Percentiles rank a stretch among this genome's conserved stretches.
phyloP scores from a whole-genome alignment of 2,329 filamentous ascomycete species.

The Parasarocladium wereldwijsianum region DNA sequence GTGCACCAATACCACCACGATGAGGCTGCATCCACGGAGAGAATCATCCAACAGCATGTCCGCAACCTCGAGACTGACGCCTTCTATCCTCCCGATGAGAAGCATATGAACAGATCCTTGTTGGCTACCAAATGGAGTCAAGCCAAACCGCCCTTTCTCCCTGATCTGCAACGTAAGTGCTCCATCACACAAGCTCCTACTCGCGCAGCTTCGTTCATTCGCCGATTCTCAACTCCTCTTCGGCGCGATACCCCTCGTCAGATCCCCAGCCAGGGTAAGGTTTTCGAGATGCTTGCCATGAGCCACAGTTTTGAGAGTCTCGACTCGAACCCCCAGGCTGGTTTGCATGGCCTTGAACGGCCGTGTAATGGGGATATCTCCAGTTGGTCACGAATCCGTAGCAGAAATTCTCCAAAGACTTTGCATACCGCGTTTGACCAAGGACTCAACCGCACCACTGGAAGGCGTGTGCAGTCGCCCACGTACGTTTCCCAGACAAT shows the following conservation, averaged over 20 bases:
- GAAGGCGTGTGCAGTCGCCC: background rate
- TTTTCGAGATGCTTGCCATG: constrained; percentile 11
- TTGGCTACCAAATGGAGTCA: constrained; percentile 11
- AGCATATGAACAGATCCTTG: constrained; percentile 8
- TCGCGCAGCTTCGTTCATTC: constrained; percentile 11
- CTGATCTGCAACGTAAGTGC: no score
- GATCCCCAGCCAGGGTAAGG: constrained; percentile 5
- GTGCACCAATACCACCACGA: constrained; percentile 9
- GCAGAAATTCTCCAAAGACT: constrained; percentile 10
- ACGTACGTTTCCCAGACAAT: constrained; percentile 10
- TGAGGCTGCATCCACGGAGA: constrained; percentile 12
- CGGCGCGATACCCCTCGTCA: constrained; percentile 5
- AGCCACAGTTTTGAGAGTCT: constrained; percentile 17
- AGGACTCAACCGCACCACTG: constrained; percentile 9
- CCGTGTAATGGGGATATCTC: constrained; percentile 6
- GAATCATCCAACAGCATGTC: constrained; percentile 14
- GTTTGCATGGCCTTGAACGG: background rate
- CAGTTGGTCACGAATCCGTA: constrained; percentile 13
- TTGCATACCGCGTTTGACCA: constrained; percentile 12
- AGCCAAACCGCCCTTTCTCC: no score
- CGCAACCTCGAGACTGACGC: constrained; percentile 2
- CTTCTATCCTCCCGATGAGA: constrained; percentile 12
- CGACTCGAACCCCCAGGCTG: constrained; percentile 11
- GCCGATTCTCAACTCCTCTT: constrained; percentile 14
- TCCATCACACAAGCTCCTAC: no score